These are phyloP conservation scores for Yamadazyma tumulicola DNA, from an alignment of 805 yeast genomes.

Conservation along the genomic window DNA sequence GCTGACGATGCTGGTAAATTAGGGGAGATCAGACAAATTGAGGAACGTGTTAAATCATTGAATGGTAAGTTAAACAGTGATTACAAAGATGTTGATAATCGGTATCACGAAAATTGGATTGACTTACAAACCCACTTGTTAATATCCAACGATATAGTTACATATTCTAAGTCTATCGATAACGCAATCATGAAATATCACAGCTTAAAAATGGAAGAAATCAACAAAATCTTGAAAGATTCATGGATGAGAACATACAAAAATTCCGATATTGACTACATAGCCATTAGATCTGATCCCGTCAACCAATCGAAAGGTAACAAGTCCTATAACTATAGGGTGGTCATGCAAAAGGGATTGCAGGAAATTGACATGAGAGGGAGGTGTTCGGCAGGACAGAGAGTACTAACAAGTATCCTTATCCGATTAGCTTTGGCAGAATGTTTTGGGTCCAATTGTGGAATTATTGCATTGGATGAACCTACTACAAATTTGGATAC, in stretches of 20 bases:
- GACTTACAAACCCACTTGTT: conserved; percentile 71
- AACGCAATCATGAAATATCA: conserved; percentile 93
- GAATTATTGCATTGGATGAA: conserved; percentile 94
- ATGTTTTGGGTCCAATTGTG: conserved; percentile 92
- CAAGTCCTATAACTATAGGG: conserved; percentile 84
- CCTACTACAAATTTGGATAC: conserved; percentile 95
- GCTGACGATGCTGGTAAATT: conserved; percentile 67
- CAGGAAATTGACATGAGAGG: conserved; percentile 97
- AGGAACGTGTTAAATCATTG: conserved; percentile 60
- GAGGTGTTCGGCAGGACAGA: conserved; percentile 96
- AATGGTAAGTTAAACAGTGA: conserved; percentile 64
- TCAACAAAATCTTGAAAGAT: conserved; percentile 82
- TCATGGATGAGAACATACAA: conserved; percentile 92
- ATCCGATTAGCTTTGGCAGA: conserved; percentile 91
- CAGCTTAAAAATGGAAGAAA: conserved; percentile 85
- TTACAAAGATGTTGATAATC: conserved; percentile 60
- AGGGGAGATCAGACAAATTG: conserved; percentile 84
- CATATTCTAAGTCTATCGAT: conserved; percentile 83
- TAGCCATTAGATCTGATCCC: conserved; percentile 79
- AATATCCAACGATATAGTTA: conserved; percentile 75
- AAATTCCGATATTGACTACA: conserved; percentile 93
- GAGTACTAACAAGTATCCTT: conserved; percentile 86
- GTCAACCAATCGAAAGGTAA: conserved; percentile 47
- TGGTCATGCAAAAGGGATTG: conserved; percentile 90
- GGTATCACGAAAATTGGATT: conserved; percentile 68